Conservation (phyloP, 2,329 filamentous ascomycete species). For the Graphium sp. region DNA sequence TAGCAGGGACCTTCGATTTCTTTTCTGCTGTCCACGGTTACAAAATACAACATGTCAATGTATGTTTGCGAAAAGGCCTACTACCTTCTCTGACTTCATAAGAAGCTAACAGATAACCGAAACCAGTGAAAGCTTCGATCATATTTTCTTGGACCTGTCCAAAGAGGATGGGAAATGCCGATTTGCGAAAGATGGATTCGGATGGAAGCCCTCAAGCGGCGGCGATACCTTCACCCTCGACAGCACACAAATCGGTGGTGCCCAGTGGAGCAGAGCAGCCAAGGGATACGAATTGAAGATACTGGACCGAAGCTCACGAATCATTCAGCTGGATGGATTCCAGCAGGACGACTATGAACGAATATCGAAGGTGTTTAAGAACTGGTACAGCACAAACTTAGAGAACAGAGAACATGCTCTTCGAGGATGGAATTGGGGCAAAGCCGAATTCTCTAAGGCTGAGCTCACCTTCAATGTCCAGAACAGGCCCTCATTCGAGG, state of each 20-base stretch:
- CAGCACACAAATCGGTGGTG: conserved; percentile 64
- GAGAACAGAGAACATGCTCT: conserved; percentile 89
- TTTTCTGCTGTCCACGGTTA: too few species aligned
- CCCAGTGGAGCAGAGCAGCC: conserved; percentile 88
- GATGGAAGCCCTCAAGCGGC: conserved; percentile 80
- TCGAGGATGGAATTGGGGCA: conserved; percentile 98
- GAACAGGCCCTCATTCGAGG: conserved; percentile 89
- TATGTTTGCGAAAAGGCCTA: too few species aligned
- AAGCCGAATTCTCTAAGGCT: conserved; percentile 88
- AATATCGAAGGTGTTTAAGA: conserved; percentile 83
- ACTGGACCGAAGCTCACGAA: conserved; percentile 62
- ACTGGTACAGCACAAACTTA: conserved; percentile 89
- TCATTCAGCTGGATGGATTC: conserved; percentile 92
- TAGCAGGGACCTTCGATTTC: too few species aligned
- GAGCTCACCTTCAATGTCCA: conserved; percentile 95
- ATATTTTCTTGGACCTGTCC: conserved; percentile 90
- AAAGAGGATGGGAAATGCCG: conserved; percentile 85
- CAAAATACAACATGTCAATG: too few species aligned
- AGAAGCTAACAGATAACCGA: too few species aligned
- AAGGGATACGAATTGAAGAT: conserved; percentile 93
- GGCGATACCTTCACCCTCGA: conserved; percentile 92
- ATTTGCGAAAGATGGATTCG: conserved; percentile 84
- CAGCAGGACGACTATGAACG: conserved; percentile 89
- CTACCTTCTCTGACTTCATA: too few species aligned
- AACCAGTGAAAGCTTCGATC: conserved; percentile 77